Evolutionary conservation across 2,329 filamentous ascomycete genomes (phyloP).

Genomic region (Clarireedia paspali): DNA sequence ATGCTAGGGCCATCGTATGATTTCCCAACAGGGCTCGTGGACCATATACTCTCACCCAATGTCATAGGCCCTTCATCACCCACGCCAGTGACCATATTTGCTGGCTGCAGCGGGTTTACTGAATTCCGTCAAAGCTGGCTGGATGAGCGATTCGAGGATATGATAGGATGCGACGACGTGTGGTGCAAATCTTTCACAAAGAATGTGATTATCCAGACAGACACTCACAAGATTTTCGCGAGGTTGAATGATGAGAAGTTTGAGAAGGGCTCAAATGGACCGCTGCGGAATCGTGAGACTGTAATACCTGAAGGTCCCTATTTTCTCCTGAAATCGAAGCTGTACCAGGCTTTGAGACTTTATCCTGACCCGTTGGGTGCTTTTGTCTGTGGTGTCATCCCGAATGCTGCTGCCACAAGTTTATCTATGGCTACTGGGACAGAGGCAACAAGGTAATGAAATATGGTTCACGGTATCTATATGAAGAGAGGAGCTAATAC

Average conservation of each 20-base stretch:
- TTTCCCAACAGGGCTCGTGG: background rate
- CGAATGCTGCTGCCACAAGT: background rate
- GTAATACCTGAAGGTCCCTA: background rate
- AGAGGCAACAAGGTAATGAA: background rate
- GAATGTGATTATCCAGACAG: background rate
- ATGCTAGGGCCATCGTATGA: background rate
- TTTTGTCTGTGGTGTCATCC: conserved; percentile 3
- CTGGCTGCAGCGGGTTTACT: background rate
- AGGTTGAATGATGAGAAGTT: too few relatives aligned
- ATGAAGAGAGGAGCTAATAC: background rate
- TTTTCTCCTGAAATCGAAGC: background rate
- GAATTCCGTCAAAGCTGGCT: background rate
- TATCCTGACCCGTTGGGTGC: background rate
- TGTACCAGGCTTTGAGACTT: background rate
- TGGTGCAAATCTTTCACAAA: background rate
- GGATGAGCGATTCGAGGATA: background rate
- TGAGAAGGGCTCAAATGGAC: too few relatives aligned
- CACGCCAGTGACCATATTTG: background rate
- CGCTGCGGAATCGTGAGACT: too few relatives aligned
- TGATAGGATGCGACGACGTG: background rate
- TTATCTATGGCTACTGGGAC: background rate
- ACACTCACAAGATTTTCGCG: background rate
- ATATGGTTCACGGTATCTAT: background rate
- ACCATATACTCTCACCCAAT: too few relatives aligned
- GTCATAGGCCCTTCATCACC: too few relatives aligned